Evolutionary conservation across 176 grass and related monocot genomes (phyloP).

Genomic region (Oryza rufipogon): DNA sequence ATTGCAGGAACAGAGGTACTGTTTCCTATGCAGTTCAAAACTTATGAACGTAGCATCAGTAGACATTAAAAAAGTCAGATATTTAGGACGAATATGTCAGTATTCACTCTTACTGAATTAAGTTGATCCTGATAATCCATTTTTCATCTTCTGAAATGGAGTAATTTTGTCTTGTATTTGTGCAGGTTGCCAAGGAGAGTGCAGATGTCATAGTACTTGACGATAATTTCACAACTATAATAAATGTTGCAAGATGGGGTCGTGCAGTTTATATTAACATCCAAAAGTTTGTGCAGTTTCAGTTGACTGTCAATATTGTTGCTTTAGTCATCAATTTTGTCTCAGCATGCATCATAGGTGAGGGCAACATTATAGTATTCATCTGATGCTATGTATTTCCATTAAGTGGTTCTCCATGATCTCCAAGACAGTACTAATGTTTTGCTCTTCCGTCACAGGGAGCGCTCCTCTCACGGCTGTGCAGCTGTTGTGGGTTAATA

Average conservation of each 20-base stretch:
- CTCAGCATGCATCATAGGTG: constrained; percentile 82
- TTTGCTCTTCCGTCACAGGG: constrained; percentile 49
- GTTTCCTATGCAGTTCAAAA: constrained; percentile 21
- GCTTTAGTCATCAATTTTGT: constrained; percentile 83
- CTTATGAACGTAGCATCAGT: constrained; percentile 15
- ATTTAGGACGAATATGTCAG: not conserved
- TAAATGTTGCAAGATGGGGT: constrained; percentile 77
- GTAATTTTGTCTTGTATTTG: not conserved
- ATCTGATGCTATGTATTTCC: not conserved
- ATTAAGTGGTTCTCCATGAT: constrained; percentile 9
- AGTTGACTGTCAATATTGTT: constrained; percentile 95
- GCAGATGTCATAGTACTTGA: constrained; percentile 87
- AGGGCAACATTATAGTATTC: not conserved
- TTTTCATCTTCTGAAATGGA: not conserved
- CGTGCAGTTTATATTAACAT: constrained; percentile 93
- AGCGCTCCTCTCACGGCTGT: constrained; percentile 90
- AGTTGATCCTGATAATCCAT: not conserved
- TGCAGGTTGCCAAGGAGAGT: constrained; percentile 90
- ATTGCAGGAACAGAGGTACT: constrained; percentile 96
- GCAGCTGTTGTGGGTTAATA: constrained; percentile 97
- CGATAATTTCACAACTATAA: constrained; percentile 87
- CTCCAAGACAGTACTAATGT: not conserved
- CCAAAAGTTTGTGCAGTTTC: constrained; percentile 94
- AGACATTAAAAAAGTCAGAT: not conserved
- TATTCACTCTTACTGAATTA: not conserved